Evolutionary conservation across 1,284 basidiomycete species (phyloP), one percentile per base, ranked within the genome.

Genomic region (Fomitopsis betulina): DNA sequence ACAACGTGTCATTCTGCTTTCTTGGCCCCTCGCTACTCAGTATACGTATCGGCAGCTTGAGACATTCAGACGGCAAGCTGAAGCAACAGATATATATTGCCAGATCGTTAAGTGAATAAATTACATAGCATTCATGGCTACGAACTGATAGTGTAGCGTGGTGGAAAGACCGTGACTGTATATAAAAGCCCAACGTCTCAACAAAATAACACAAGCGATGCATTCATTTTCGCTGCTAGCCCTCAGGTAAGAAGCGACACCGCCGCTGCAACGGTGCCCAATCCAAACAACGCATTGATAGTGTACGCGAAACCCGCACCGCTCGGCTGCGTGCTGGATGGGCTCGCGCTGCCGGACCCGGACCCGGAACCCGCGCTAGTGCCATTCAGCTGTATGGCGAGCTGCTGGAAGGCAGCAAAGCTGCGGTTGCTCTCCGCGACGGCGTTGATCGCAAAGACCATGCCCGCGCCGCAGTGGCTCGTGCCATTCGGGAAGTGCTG

Each of bases 381-480:
- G 60, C 73, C 73, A 62, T 75, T 75, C 59, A 73, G 65, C 47
- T 65, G 40, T 57, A 56, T 62, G 5, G 77, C 76, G 58, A 73
- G 70, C 7, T 58, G 57, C 64, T 75, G 64, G 73, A 77, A 79
- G 0, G 76, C 76, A 51, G 66, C 64, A 68, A 78, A 79, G 61
- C 73, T 78, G 66, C 76, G 73, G 37, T 72, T 59, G 56, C 72
- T 72, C 51, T 62, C 66, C 57, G 73, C 67, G 42, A 73, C 71
- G 39, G 76, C 72, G 68, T 80, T 80, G 60, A 78, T 63, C 47
- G 74, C 71, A 64, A 78, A 75, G 51, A 79, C 76, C 77, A 79
- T 79, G 54, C 76, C 76, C n/a, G 59, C 54, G 37, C 71, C 70
- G 66, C 76, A 78, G 70, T 78, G 76, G 39, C 68, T 66, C 55